Conservation (phyloP, 768 basidiomycete species). For the Ramaria rubella region DNA sequence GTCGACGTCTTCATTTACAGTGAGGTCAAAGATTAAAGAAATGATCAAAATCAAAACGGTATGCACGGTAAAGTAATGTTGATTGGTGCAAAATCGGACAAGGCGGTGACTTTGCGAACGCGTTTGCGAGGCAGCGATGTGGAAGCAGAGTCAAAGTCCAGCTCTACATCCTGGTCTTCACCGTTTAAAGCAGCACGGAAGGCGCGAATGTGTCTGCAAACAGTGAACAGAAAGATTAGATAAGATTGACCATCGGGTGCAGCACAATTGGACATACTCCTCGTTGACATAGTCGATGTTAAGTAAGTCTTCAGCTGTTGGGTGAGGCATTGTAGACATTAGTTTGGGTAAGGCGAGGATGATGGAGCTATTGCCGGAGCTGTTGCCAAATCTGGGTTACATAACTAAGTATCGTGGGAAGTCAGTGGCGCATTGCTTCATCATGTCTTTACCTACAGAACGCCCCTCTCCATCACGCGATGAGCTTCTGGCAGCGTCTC, state of each 20-base stretch:
- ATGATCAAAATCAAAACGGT: no score
- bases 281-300: constrained; percentile 62
- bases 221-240: neutral
- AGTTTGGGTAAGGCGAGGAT: neutral
- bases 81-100: constrained; percentile 87
- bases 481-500: constrained; percentile 1
- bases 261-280: constrained; percentile 39
- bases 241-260: neutral
- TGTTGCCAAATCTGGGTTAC: neutral
- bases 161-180: constrained; percentile 46
- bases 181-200: constrained; percentile 68
- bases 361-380: neutral
- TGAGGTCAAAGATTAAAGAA: neutral
- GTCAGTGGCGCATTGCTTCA: no score
- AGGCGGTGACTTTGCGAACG: constrained; percentile 72
- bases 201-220: constrained; percentile 56
- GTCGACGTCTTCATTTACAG: constrained; percentile 31
- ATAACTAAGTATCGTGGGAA: neutral
- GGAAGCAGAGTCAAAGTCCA: constrained; percentile 28
- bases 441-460: neutral
- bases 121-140: constrained; percentile 35
- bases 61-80: constrained; percentile 57
- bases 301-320: constrained; percentile 24
- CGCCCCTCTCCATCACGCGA: constrained; percentile 1
- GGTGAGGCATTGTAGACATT: neutral